Base-by-base conservation (phyloP, 139 green algal species). In the Chlamydomonas sp. region DNA sequence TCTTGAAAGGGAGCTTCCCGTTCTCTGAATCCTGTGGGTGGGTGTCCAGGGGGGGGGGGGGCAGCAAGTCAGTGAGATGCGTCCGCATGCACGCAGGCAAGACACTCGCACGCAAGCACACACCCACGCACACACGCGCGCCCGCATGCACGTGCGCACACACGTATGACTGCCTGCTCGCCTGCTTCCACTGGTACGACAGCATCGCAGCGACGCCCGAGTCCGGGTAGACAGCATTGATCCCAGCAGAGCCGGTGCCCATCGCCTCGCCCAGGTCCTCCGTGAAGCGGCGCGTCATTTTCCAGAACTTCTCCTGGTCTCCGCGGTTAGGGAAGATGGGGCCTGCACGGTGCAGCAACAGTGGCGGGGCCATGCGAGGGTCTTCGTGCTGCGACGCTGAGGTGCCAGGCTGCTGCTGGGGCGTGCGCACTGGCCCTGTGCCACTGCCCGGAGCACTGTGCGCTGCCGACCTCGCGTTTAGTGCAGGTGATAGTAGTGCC, bases 181-280 rank as follows among this genome's bases (percentile, higher is more conserved):
- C 59, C 59, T 66, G 67, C 71, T 69, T 59, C 94, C 94, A 97
- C 49, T 86, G 75, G 80, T 96, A 85, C 3, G 79, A 75, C 10
- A 98, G 81, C 89, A 98, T 95, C 22, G 92, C 92, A 10, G 92
- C 88, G 4, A 92, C 84, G 26, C 94, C 94, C 8, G 89, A 87
- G 73, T 98, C 92, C 3, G 93, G 92, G 61, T 95, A 98, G 20
- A 97, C 75, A 28, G 75, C 75, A 13, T 74, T 74, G 58, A 81
- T 35, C 3, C 43, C 43, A 22, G 24, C n/a, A n/a, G n/a, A n/a
- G n/a, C n/a, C n/a, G 8, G 39, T 69, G 24, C 35, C 16, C 5
- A 2, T 20, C 47, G 47, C 57, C 22, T 20, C 60, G 2, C 31
- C 57, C 20, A 86, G 75, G 50, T 71, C 60, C 66, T 86, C 81